A percentile compares a stretch with the other conserved stretches of the same genome.
These are phyloP conservation scores for Zea luxurians DNA, from an alignment of 176 grass and related monocot genomes.

Conservation along the genomic window DNA sequence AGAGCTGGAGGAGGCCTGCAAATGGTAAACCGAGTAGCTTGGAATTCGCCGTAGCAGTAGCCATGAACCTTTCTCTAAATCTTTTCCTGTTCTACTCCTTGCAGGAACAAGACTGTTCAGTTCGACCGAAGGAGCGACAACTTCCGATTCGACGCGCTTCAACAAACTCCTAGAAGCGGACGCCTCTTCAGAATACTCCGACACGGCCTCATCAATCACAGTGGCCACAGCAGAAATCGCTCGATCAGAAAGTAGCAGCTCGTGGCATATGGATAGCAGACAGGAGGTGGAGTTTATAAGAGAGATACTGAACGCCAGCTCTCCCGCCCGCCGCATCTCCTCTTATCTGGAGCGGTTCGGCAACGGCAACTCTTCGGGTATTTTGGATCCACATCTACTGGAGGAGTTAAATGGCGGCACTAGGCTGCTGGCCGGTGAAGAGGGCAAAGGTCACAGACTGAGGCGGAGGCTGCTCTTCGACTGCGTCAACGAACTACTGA, in stretches of 20 bases:
- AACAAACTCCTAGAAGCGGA: constrained; percentile 53
- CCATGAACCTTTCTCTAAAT: constrained; percentile 12
- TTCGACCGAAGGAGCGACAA: constrained; percentile 39
- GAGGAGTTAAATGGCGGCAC: constrained; percentile 47
- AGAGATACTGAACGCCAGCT: constrained; percentile 54
- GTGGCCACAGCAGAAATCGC: constrained; percentile 43
- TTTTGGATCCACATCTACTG: constrained; percentile 57
- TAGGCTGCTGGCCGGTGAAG: constrained; percentile 36
- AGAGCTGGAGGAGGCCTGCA: constrained; percentile 60
- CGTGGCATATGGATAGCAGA: constrained; percentile 42
- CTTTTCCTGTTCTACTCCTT: constrained; percentile 36
- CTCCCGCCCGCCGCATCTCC: constrained; percentile 26
- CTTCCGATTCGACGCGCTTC: constrained; percentile 47
- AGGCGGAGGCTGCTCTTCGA: constrained; percentile 73
- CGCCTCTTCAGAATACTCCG: constrained; percentile 54
- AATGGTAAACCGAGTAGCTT: constrained; percentile 54
- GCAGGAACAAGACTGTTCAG: constrained; percentile 58
- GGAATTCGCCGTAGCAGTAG: constrained; percentile 18
- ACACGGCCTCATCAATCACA: constrained; percentile 63
- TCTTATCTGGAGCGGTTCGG: constrained; percentile 41
- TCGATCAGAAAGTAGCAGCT: constrained; percentile 59
- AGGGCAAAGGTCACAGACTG: constrained; percentile 47
- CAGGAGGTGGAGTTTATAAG: constrained; percentile 70
- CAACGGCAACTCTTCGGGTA: constrained; percentile 13
- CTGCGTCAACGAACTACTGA: constrained; percentile 63